Conservation (phyloP, 1,139 yeast genomes). For the Wickerhamomyces sp. region DNA sequence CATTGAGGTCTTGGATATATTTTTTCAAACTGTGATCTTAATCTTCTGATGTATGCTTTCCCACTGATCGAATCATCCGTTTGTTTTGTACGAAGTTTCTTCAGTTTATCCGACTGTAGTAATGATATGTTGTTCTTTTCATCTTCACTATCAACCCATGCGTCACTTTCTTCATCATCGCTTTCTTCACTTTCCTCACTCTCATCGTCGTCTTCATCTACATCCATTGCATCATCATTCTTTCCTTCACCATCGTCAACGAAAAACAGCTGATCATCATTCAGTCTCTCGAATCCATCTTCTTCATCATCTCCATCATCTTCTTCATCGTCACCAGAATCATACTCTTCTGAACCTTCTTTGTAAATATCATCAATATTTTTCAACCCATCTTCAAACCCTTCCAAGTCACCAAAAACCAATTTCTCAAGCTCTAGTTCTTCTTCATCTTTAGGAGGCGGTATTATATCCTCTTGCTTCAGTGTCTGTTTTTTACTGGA, state of each 20-base stretch:
- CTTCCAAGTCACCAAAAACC: constrained; percentile 85
- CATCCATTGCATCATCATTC: constrained; percentile 36
- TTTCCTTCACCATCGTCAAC: constrained; percentile 52
- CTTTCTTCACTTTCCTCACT: constrained; percentile 30
- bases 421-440: constrained; percentile 73
- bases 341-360: constrained; percentile 29
- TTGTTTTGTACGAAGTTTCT: constrained; percentile 65
- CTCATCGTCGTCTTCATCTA: constrained; percentile 32
- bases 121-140: constrained; percentile 65
- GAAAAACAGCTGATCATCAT: constrained; percentile 61
- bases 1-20: constrained; percentile 87
- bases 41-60: constrained; percentile 59
- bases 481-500: constrained; percentile 1
- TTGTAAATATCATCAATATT: constrained; percentile 30
- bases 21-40: constrained; percentile 80
- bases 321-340: constrained; percentile 23
- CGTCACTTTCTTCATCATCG: constrained; percentile 41
- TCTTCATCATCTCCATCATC: constrained; percentile 27
- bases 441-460: constrained; percentile 76
- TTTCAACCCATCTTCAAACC: constrained; percentile 62
- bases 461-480: constrained; percentile 29
- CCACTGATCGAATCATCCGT: constrained; percentile 61
- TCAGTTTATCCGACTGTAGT: constrained; percentile 51
- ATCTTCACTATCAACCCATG: constrained; percentile 94
- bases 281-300: constrained; percentile 33